These are phyloP conservation scores for Scleromitrula shiraiana DNA, from an alignment of 2,329 filamentous ascomycete genomes.

Conservation along the genomic window DNA sequence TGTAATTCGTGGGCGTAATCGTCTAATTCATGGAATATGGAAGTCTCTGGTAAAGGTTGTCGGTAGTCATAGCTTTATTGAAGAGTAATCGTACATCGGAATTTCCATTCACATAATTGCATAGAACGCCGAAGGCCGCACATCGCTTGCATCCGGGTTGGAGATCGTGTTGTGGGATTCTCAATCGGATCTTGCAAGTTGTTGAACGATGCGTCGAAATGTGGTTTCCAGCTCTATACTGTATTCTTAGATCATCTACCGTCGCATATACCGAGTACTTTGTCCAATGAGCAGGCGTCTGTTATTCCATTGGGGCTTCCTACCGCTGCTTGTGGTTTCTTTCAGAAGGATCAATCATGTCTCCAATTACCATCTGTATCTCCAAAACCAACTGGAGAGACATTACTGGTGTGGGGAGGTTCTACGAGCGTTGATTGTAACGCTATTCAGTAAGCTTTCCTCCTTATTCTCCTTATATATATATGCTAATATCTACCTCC, in stretches of 20 bases:
- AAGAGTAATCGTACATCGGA: conserved; percentile 24
- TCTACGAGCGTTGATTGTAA: conserved; percentile 21
- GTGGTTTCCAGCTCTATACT: conserved; percentile 29
- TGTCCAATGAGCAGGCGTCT: conserved; percentile 26
- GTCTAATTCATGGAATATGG: not conserved
- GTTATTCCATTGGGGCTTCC: conserved; percentile 28
- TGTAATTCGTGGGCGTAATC: not conserved
- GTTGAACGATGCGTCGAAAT: conserved; percentile 27
- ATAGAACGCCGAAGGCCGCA: conserved; percentile 38
- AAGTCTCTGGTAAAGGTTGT: not conserved
- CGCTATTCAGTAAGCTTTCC: conserved; percentile 28
- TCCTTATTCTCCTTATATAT: no score
- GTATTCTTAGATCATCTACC: conserved; percentile 16
- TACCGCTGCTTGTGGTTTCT: conserved; percentile 28
- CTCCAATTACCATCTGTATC: conserved; percentile 22
- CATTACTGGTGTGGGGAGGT: conserved; percentile 30
- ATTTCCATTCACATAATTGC: conserved; percentile 35
- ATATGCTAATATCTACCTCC: not conserved
- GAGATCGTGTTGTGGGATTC: conserved; percentile 41
- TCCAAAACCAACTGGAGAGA: conserved; percentile 25
- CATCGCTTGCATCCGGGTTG: conserved; percentile 44
- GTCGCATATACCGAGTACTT: conserved; percentile 22
- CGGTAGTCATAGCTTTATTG: conserved; percentile 19
- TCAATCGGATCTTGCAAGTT: conserved; percentile 14
- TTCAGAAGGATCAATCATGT: conserved; percentile 19